Conservation (phyloP, 2,329 filamentous ascomycete species). For the Mariannaea sp. region DNA sequence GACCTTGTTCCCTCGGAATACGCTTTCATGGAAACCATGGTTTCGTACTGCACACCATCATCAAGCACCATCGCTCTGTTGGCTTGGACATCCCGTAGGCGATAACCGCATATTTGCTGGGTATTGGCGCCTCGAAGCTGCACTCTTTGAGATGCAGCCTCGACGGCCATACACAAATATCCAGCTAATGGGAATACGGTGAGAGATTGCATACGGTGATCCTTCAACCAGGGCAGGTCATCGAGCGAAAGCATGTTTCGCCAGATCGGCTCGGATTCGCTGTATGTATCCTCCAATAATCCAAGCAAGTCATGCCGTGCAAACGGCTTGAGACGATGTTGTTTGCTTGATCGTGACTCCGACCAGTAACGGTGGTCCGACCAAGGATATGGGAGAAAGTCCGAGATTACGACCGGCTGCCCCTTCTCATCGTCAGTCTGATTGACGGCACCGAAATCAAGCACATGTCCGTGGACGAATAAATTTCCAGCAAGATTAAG, state of each 20-base stretch:
- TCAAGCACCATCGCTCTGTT: slow-evolving; percentile 38
- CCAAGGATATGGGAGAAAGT: slow-evolving; percentile 55
- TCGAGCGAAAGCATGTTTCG: slow-evolving; percentile 53
- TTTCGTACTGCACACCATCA: slow-evolving; percentile 35
- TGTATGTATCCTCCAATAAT: slow-evolving; percentile 49
- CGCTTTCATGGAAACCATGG: slow-evolving; percentile 31
- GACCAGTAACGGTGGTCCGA: slow-evolving; percentile 53
- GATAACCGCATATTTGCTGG: slow-evolving; percentile 26
- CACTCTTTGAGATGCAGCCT: slow-evolving; percentile 49
- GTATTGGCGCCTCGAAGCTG: slow-evolving; percentile 28
- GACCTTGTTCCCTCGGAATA: slow-evolving; percentile 38
- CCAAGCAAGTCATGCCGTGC: slow-evolving; percentile 54
- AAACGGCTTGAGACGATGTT: slow-evolving; percentile 48
- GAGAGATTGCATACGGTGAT: slow-evolving; percentile 62
- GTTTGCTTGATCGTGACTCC: slow-evolving; percentile 50
- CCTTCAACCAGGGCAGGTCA: slow-evolving; percentile 61
- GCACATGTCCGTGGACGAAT: slow-evolving; percentile 49
- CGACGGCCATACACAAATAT: slow-evolving; percentile 56
- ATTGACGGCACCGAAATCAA: slow-evolving; percentile 55
- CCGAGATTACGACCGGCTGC: slow-evolving; percentile 42
- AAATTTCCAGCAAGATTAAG: slow-evolving; percentile 51
- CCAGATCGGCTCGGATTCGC: slow-evolving; percentile 54
- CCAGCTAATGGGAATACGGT: slow-evolving; percentile 61
- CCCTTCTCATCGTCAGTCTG: slow-evolving; percentile 32
- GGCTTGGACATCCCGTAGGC: slow-evolving; percentile 35